These are phyloP conservation scores for Quercus tomentella DNA, from an alignment of 331 rosid species.

Conservation along the genomic window DNA sequence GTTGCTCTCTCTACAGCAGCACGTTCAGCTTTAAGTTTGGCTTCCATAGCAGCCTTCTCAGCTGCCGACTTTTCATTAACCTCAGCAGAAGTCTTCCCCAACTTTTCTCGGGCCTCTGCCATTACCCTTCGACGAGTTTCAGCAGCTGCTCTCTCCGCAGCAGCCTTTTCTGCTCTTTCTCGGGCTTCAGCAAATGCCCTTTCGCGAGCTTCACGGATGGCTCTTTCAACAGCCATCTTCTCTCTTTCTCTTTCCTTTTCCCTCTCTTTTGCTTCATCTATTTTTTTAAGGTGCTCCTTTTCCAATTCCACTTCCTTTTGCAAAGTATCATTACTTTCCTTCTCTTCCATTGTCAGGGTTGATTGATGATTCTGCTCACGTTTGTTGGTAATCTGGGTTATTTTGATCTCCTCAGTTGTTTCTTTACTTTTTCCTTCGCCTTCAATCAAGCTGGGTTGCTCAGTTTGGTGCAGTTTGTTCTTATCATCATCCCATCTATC, in stretches of 20 bases:
- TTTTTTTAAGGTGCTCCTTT: slow-evolving; percentile 43
- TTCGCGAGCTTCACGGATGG: slow-evolving; percentile 86
- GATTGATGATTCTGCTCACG: slow-evolving; percentile 30
- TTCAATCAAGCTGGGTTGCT: slow-evolving; percentile 34
- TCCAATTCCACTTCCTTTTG: slow-evolving; percentile 43
- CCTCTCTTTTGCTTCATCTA: slow-evolving; percentile 59
- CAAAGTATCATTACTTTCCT: slow-evolving; percentile 25
- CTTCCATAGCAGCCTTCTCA: slow-evolving; percentile 77
- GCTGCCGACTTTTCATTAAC: slow-evolving; percentile 48
- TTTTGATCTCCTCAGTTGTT: slow-evolving; percentile 30
- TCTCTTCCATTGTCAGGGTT: slow-evolving; percentile 31
- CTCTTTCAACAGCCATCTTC: slow-evolving; percentile 80
- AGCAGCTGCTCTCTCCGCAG: slow-evolving; percentile 56
- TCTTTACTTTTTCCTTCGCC: slow-evolving; percentile 19
- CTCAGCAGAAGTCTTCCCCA: slow-evolving; percentile 49
- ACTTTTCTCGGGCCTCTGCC: slow-evolving; percentile 59
- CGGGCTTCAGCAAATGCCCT: slow-evolving; percentile 88
- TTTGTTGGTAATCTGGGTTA: slow-evolving; percentile 17
- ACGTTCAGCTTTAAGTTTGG: slow-evolving; percentile 83
- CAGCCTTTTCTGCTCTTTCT: slow-evolving; percentile 81
- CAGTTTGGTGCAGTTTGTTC: slow-evolving; percentile 29
- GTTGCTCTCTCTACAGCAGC: slow-evolving; percentile 96
- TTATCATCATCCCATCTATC: slow-evolving; percentile 6
- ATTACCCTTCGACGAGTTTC: slow-evolving; percentile 64
- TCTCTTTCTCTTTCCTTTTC: slow-evolving; percentile 68